Conservation (phyloP, 495 filamentous ascomycete species). For the Annulohypoxylon maeteangense region DNA sequence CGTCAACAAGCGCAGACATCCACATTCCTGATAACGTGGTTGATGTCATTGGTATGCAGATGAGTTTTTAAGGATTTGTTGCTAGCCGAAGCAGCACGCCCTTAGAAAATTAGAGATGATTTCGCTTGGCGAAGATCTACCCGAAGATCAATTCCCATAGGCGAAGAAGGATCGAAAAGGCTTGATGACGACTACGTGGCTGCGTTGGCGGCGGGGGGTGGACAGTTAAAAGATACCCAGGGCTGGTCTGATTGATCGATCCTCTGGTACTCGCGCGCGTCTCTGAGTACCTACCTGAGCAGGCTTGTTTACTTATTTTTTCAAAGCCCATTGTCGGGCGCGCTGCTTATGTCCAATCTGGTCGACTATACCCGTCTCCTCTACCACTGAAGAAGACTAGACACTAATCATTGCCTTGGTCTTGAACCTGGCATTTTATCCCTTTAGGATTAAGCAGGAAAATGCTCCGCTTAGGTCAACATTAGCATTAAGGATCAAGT, state of each 20-base stretch:
- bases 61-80: slow-evolving; percentile 21
- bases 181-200: slow-evolving; percentile 32
- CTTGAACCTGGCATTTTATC: not conserved
- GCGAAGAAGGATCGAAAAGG: slow-evolving; percentile 6
- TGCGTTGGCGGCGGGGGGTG: not conserved
- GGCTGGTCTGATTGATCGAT: slow-evolving; percentile 23
- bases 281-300: not conserved
- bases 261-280: slow-evolving; percentile 1
- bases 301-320: slow-evolving; percentile 1
- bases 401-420: not conserved
- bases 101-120: slow-evolving; percentile 19
- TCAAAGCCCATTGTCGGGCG: not conserved
- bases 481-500: not conserved
- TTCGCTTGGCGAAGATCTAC: slow-evolving; percentile 36
- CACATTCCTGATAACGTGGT: slow-evolving; percentile 7
- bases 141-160: slow-evolving; percentile 26
- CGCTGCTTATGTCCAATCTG: slow-evolving; percentile 8
- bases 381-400: not conserved
- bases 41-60: slow-evolving; percentile 26
- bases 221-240: not conserved
- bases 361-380: not conserved
- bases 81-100: slow-evolving; percentile 12
- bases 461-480: slow-evolving; percentile 13
- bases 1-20: not conserved
- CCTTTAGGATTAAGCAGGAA: slow-evolving; percentile 11